phyloP scores from a whole-genome alignment of 495 filamentous ascomycete genomes.

The Neohortaea acidophila region DNA sequence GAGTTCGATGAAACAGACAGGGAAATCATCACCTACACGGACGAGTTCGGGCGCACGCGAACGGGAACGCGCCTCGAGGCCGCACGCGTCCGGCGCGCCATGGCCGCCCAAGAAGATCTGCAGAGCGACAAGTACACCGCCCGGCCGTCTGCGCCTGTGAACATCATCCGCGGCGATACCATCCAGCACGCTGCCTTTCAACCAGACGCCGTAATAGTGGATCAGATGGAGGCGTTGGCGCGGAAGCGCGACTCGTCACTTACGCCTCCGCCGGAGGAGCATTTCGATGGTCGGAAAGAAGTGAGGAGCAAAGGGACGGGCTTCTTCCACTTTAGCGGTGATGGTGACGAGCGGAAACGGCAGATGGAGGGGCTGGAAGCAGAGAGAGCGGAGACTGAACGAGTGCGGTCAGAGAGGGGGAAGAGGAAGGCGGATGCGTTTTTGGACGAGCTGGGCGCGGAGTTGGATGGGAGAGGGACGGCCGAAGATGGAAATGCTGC shows the following conservation, averaged over 20 bases:
- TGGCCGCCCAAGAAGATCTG: conserved; percentile 30
- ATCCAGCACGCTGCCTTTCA: conserved; percentile 71
- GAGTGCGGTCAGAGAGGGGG: conserved; percentile 38
- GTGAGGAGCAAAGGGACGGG: conserved; percentile 76
- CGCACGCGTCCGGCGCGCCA: conserved; percentile 36
- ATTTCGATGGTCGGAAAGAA: conserved; percentile 75
- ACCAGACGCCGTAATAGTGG: conserved; percentile 42
- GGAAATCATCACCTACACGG: conserved; percentile 63
- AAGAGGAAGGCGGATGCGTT: conserved; percentile 55
- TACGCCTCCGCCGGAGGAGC: conserved; percentile 61
- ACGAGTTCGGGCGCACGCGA: conserved; percentile 76
- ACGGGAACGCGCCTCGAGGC: conserved; percentile 49
- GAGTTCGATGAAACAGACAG: conserved; percentile 34
- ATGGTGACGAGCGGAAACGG: conserved; percentile 44
- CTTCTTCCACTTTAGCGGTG: conserved; percentile 70
- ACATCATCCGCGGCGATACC: conserved; percentile 70
- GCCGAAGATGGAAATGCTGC: not conserved
- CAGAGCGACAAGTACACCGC: conserved; percentile 35
- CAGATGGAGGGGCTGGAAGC: conserved; percentile 64
- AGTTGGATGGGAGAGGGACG: conserved; percentile 3
- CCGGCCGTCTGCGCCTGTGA: conserved; percentile 45
- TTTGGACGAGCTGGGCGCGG: conserved; percentile 27
- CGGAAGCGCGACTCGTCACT: conserved; percentile 46
- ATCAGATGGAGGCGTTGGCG: conserved; percentile 57
- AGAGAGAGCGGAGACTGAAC: conserved; percentile 55